Evolutionary conservation across 352 stramenopile species (phyloP), one percentile per base, ranked within the genome.

Genomic region (Globisporangium cylindrosporum): DNA sequence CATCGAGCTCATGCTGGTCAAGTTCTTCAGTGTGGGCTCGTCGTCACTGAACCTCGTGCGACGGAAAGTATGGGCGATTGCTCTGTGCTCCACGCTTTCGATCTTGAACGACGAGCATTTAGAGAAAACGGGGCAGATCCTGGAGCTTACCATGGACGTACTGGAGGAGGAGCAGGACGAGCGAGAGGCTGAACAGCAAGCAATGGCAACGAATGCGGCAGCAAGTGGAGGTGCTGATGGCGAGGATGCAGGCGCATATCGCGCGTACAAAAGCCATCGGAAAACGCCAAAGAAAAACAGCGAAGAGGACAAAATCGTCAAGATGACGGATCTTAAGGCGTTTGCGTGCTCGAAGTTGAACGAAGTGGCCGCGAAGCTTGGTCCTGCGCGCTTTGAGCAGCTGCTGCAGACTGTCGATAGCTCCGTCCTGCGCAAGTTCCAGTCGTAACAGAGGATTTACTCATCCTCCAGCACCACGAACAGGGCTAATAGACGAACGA

Each of bases 11-110:
- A 84, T 93, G 80, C 72, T 96, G 12, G 68, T 72, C 54, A 78
- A 93, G 66, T 94, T 91, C 62, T 94, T 92, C 65, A 86, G 73
- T 20, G 75, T 93, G 3, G 81, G 81, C 0, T 80, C 80, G 5
- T 82, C 82, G 54, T 87, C 83, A 18, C 69, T 94, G 68, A 79
- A 78, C 0, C 34, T 87, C n/a, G 62, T 77, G 58, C 71, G 78
- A 49, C 77, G 83, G 43, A 94, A 93, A 64, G 66, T 91, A 38
- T 96, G 88, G 88, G 73, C 81, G 1, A 14, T 91, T n/a, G 76
- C 73, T 12, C 67, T 94, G 20, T 84, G 77, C 43, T 72, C 75
- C 1, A 68, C 79, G 2, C 66, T 92, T 4, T 71, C 79, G 38
- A 41, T 87, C 32, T 59, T 78, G 38, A 73, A 73, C 41, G 67